Conservation (phyloP, 1,284 basidiomycete genomes). For the Apiotrichum akiyoshidainum region DNA sequence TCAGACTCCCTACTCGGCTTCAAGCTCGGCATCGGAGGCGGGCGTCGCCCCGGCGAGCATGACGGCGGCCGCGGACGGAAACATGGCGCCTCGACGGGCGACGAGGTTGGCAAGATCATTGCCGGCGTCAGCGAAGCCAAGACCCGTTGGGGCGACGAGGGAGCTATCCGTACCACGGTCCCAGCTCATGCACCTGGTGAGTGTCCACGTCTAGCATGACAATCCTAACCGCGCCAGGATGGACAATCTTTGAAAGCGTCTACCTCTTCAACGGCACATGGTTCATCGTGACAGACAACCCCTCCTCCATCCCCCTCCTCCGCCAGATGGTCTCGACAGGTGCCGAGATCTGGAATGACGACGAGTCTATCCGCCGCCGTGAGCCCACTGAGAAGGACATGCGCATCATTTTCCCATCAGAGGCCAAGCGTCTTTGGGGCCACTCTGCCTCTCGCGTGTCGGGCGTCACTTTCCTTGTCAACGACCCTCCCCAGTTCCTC, state of each 20-base stretch:
- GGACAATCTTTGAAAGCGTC: slow-evolving; percentile 74
- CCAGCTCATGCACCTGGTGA: slow-evolving; percentile 50
- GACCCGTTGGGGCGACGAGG: slow-evolving; percentile 43
- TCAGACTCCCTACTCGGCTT: slow-evolving; percentile 33
- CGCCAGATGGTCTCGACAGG: slow-evolving; percentile 52
- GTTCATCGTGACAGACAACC: slow-evolving; percentile 52
- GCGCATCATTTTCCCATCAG: slow-evolving; percentile 64
- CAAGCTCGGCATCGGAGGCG: slow-evolving; percentile 33
- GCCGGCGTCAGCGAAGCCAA: slow-evolving; percentile 31
- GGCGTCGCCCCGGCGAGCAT: slow-evolving; percentile 1
- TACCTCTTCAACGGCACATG: slow-evolving; percentile 52
- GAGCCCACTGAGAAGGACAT: slow-evolving; percentile 73
- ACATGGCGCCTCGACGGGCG: not conserved
- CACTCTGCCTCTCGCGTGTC: slow-evolving; percentile 44
- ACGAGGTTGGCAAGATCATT: slow-evolving; percentile 5
- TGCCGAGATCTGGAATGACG: slow-evolving; percentile 51
- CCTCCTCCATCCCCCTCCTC: slow-evolving; percentile 47
- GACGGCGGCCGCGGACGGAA: slow-evolving; percentile 5
- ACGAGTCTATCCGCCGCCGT: slow-evolving; percentile 44
- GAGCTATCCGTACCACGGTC: slow-evolving; percentile 38
- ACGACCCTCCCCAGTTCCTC: slow-evolving; percentile 79
- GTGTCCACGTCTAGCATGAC: slow-evolving; percentile 10
- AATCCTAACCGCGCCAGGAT: slow-evolving; percentile 50
- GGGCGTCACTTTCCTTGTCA: slow-evolving; percentile 57
- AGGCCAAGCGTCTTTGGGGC: slow-evolving; percentile 69